Percentiles rank a stretch among this genome's conserved stretches.
Conservation (phyloP, 495 filamentous ascomycete genomes). For the Penicillium macrosclerotiorum region DNA sequence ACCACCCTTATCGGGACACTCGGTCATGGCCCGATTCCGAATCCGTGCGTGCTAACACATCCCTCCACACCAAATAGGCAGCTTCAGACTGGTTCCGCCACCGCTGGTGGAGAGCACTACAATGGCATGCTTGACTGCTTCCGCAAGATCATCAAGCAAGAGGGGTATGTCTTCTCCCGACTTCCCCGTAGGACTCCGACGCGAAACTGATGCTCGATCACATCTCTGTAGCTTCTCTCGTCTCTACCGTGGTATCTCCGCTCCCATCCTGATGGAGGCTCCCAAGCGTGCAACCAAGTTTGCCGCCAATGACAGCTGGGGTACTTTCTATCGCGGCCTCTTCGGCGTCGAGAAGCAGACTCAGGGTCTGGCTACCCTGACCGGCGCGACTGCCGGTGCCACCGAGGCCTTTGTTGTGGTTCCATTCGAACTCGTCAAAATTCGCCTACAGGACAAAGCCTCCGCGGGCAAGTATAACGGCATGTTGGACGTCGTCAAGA, state of each 20-base stretch:
- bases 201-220: conserved; percentile 3
- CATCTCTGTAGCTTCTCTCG: conserved; percentile 64
- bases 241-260: conserved; percentile 91
- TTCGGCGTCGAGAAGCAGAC: conserved; percentile 87
- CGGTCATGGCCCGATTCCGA: not conserved
- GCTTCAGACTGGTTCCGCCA: conserved; percentile 69
- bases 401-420: conserved; percentile 96
- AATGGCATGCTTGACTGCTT: conserved; percentile 97
- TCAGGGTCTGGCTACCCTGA: conserved; percentile 83
- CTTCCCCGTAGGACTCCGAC: not conserved
- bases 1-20: conserved; percentile 14
- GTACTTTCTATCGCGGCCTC: conserved; percentile 77
- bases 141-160: conserved; percentile 88
- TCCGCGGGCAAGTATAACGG: conserved; percentile 93
- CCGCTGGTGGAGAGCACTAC: conserved; percentile 72
- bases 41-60: conserved; percentile 12
- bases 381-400: conserved; percentile 90
- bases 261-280: conserved; percentile 97
- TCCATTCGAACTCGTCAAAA: conserved; percentile 93
- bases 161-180: conserved; percentile 62
- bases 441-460: conserved; percentile 91
- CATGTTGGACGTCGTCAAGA: conserved; percentile 83
- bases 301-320: conserved; percentile 98
- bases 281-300: conserved; percentile 99
- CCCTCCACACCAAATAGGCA: conserved; percentile 55